Base-by-base conservation (phyloP, 2,329 filamentous ascomycete genomes). In the Exophiala xenobiotica region DNA sequence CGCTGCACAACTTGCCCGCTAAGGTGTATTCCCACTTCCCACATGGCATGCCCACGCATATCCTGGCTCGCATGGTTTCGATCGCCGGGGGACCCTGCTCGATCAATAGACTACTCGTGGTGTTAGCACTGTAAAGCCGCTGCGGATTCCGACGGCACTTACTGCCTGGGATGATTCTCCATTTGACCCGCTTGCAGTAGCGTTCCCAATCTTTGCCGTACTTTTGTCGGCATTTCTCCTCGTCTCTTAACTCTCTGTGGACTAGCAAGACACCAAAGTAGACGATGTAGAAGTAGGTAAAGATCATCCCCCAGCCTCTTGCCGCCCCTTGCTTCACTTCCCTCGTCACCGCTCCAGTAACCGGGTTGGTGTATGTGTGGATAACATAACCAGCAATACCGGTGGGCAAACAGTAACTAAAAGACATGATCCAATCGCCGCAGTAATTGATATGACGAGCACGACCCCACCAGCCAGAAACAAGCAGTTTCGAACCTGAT, bases 381-480 rank as follows among this genome's bases (percentile, higher is more conserved):
- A 95, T 83, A 33, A 85, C 75, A 68, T 92, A 96, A 9, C 91
- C 91, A 0, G 90, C 87, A 53, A 95, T 68, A 1, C 88, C 88
- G 0, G 91, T 96, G 1, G 92, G 91, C 37, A 96, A 77, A 59
- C 84, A 89, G 71, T 93, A 96, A 0, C 90, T 83, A 89, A 90
- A 96, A 6, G 86, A 82, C 82, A 95, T 91, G 60, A 93, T 78
- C 91, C 91, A 96, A 73, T 97, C 92, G 46, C 91, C 92, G 1
- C 95, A 73, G 71, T 97, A 96, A 75, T 96, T 97, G 78, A 96
- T 92, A 71, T 97, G 92, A 35, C 92, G 83, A 0, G 91, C 87
- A 18, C 82, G 77, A 37, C 92, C 92, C 92, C 92, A 96, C 92
- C 92, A 97, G 49, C 92, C 92, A 0, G 87, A 86, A 3, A 84